Percentiles rank a stretch among this genome's conserved stretches.
These are phyloP conservation scores for Funneliformis geosporum DNA, from an alignment of 192 early-diverging fungal species.

Conservation along the genomic window DNA sequence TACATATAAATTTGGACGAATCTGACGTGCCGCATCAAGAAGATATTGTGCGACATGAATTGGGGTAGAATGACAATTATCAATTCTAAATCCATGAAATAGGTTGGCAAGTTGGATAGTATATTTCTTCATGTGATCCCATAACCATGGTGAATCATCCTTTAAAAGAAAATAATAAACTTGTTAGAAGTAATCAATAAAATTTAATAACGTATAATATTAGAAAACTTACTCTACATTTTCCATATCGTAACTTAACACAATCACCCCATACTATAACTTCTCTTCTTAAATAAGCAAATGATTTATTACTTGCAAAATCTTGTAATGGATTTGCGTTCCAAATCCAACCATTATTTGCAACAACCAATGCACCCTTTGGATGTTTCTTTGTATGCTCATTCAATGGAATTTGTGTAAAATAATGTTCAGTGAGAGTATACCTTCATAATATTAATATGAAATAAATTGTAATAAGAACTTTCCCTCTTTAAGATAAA, in stretches of 20 bases:
- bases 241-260: conserved; percentile 96
- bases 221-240: conserved; percentile 47
- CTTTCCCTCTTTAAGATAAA: background rate
- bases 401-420: conserved; percentile 77
- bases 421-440: conserved; percentile 95
- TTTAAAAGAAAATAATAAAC: conserved; percentile 21
- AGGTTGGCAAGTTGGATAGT: conserved; percentile 83
- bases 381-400: conserved; percentile 54
- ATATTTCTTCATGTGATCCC: conserved; percentile 90
- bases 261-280: conserved; percentile 99
- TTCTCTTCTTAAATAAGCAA: conserved; percentile 89
- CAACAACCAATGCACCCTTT: conserved; percentile 72
- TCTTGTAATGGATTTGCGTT: conserved; percentile 87
- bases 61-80: conserved; percentile 99
- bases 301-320: conserved; percentile 86
- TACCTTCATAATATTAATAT: conserved; percentile 49
- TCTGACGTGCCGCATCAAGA: conserved; percentile 80
- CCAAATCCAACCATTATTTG: conserved; percentile 98
- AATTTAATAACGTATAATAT: background rate
- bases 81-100: conserved; percentile 97
- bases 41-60: conserved; percentile 92
- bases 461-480: background rate
- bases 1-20: conserved; percentile 92
- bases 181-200: conserved; percentile 1
- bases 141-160: conserved; percentile 93